A percentile compares a stretch with the other conserved stretches of the same genome.
Evolutionary conservation across 306 rosid species (phyloP).

Genomic region (Trichosanthes truncata): DNA sequence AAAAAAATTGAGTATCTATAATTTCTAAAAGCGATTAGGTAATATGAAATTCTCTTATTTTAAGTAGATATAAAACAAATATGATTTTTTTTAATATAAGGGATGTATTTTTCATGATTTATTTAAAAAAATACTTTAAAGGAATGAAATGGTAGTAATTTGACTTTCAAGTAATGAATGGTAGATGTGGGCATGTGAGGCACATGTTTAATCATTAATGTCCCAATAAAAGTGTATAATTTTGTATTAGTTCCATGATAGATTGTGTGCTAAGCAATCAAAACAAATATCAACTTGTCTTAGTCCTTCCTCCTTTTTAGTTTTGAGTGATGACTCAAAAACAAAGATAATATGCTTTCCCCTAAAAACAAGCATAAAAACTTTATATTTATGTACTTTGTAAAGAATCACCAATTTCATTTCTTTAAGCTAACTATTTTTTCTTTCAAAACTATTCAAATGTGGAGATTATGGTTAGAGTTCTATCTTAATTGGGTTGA

Average conservation of each 20-base stretch:
- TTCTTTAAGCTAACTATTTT: neutral
- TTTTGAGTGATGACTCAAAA: neutral
- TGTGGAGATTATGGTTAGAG: neutral
- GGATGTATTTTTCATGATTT: neutral
- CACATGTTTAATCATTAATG: conserved; percentile 22
- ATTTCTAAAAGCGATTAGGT: neutral
- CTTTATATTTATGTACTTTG: neutral
- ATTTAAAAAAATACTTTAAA: neutral
- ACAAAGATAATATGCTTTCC: neutral
- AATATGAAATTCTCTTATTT: neutral
- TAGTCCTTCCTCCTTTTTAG: neutral
- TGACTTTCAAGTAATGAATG: neutral
- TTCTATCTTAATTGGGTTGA: no score
- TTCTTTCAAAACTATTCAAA: neutral
- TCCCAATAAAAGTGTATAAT: conserved; percentile 3
- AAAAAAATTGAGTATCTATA: no score
- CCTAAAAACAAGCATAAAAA: neutral
- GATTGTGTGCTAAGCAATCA: conserved; percentile 8
- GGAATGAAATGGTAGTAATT: neutral
- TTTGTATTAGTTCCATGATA: neutral
- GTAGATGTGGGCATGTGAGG: conserved; percentile 15
- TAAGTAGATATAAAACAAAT: no score
- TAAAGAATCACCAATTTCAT: neutral
- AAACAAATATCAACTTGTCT: neutral
- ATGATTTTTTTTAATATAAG: no score